These are phyloP conservation scores for Carex littledalei DNA, from an alignment of 176 grass and related monocot genomes.

Conservation along the genomic window DNA sequence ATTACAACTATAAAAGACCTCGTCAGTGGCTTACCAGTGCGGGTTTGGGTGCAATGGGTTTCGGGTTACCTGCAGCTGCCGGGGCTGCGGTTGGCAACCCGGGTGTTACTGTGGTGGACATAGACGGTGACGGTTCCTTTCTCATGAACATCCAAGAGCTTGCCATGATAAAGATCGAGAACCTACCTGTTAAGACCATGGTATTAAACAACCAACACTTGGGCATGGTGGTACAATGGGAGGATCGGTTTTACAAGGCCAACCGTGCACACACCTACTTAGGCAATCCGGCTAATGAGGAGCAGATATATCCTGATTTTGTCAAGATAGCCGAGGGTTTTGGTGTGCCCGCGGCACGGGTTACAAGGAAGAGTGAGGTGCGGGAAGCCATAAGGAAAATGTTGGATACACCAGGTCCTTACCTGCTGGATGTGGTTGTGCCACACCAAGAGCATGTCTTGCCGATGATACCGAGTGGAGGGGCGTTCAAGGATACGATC, in stretches of 20 bases:
- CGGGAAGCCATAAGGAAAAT: constrained; percentile 67
- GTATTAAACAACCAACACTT: constrained; percentile 93
- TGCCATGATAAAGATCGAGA: constrained; percentile 76
- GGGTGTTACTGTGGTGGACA: constrained; percentile 74
- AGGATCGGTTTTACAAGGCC: constrained; percentile 89
- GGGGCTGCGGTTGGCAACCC: constrained; percentile 83
- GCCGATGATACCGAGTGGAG: constrained; percentile 95
- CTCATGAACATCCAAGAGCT: constrained; percentile 95
- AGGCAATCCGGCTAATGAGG: constrained; percentile 68
- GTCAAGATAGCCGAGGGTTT: constrained; percentile 75
- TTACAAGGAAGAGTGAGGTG: constrained; percentile 67
- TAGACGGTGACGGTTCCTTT: constrained; percentile 89
- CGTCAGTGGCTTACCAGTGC: constrained; percentile 68
- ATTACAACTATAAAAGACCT: constrained; percentile 64
- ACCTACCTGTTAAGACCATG: constrained; percentile 70
- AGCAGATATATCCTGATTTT: constrained; percentile 85
- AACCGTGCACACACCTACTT: constrained; percentile 86
- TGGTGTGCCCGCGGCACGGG: constrained; percentile 71
- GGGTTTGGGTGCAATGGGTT: constrained; percentile 89
- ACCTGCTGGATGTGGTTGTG: constrained; percentile 77
- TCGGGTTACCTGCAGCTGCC: constrained; percentile 81
- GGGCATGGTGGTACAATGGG: constrained; percentile 92
- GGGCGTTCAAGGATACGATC: constrained; percentile 92
- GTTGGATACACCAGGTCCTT: constrained; percentile 82
- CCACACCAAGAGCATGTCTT: constrained; percentile 93